Conservation (phyloP, 768 basidiomycete species). For the Suillus tomentosus region DNA sequence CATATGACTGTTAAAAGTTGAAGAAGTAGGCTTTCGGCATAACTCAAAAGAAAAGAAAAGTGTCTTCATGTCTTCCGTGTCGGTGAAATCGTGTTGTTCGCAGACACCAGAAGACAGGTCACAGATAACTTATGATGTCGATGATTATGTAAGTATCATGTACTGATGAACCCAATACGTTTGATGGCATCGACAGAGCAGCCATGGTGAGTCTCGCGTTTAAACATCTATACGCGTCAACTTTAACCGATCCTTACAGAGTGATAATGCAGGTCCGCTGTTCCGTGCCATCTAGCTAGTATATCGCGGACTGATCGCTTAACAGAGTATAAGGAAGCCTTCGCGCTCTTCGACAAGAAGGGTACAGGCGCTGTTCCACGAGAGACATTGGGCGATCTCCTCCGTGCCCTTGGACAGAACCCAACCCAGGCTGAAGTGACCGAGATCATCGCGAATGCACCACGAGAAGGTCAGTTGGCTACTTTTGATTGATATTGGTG, state of each 20-base stretch:
- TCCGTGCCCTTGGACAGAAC: constrained; percentile 95
- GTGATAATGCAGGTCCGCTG: constrained; percentile 52
- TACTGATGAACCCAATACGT: neutral
- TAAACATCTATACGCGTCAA: neutral
- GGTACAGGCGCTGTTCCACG: constrained; percentile 89
- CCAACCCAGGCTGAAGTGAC: constrained; percentile 98
- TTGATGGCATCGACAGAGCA: constrained; percentile 1
- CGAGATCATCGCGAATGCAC: constrained; percentile 72
- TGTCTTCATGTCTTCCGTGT: neutral
- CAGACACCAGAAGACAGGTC: neutral
- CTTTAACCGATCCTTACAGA: constrained; percentile 29
- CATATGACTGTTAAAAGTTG: constrained; percentile 34
- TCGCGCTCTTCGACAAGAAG: constrained; percentile 97
- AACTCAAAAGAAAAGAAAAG: neutral
- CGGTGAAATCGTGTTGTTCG: neutral
- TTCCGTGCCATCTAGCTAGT: constrained; percentile 1
- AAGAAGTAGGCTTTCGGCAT: neutral
- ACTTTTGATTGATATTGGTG: neutral
- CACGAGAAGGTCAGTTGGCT: constrained; percentile 64
- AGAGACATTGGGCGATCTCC: constrained; percentile 87
- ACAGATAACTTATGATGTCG: neutral
- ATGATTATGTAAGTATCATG: constrained; percentile 16
- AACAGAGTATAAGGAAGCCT: constrained; percentile 95
- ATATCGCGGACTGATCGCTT: constrained; percentile 9
- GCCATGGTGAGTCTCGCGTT: constrained; percentile 6